Base-by-base conservation (phyloP, 768 basidiomycete species). In the Pleurotus salmoneostramineus region DNA sequence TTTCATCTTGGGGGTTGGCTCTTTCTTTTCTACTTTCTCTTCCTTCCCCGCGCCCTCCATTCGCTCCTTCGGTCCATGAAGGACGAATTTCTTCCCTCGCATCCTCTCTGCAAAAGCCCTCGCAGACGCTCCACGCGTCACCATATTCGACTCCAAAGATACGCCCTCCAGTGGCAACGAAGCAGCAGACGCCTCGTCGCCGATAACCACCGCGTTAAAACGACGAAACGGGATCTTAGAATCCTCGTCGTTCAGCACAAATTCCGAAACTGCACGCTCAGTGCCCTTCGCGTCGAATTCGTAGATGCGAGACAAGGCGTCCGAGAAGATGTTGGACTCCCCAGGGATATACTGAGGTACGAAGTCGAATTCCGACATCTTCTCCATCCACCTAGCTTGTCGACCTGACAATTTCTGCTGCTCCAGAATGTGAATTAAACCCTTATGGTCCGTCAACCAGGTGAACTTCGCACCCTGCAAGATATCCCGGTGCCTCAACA, bases 251-350 rank as follows among this genome's bases (percentile, higher is more conserved):
- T 40, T 14, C 37, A 40, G 6, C 37, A 40, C 37, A 40, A 63
- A 63, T 37, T 66, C 64, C 34, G 57, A 60, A 1, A 31, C 7
- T 3, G 64, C 50, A 3, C 62, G 11, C 10, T 62, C 56, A 0
- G 58, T 62, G 0, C 65, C 64, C 6, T 57, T 46, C 6, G 31
- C 14, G 31, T 60, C 52, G 33, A 59, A 56, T 3, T 60, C 52
- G 40, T 64, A 66, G 3, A 68, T 43, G 0, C 68, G 59, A 0
- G 73, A 76, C 6, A 78, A 58, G 0, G 72, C 66, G 56, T 78
- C 72, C 0, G 72, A 66, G 1, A 68, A 56, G 1, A 62, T 56
- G 48, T 64, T 64, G 12, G 58, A 47, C 3, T 31, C 36, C 2
- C 64, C 64, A 0, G 62, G 64, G 0, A 64, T 45, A 47, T 64